phyloP scores from a whole-genome alignment of 192 early-diverging fungal species.

The Coemansia sp. region DNA sequence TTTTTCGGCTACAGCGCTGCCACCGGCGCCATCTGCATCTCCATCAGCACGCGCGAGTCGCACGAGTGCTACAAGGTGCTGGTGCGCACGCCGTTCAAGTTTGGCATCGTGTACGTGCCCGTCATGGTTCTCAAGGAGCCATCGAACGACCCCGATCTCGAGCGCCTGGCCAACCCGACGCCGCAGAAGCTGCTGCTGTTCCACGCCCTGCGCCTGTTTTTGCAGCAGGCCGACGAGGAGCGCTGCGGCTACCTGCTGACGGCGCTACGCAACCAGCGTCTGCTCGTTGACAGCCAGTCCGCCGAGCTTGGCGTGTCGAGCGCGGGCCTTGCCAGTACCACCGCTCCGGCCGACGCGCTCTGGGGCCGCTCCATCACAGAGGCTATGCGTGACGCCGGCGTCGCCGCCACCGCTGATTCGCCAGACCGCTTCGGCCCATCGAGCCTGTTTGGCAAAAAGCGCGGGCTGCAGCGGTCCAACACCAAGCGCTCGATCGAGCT shows the following conservation, averaged over 20 bases:
- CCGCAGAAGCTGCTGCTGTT: conserved; percentile 50
- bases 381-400: background rate
- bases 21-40: conserved; percentile 48
- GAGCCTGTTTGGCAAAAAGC: conserved; percentile 8
- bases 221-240: conserved; percentile 50
- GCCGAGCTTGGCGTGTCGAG: background rate
- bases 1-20: conserved; percentile 51
- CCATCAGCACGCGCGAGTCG: conserved; percentile 48
- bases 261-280: conserved; percentile 35
- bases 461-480: conserved; percentile 36
- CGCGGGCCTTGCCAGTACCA: background rate
- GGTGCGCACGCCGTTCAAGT: conserved; percentile 48
- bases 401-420: background rate
- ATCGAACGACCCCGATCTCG: conserved; percentile 43
- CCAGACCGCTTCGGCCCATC: background rate
- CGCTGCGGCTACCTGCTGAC: conserved; percentile 39
- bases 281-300: conserved; percentile 6
- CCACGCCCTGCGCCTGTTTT: conserved; percentile 46
- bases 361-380: conserved; percentile 13
- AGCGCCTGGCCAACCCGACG: conserved; percentile 41
- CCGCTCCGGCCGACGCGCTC: conserved; percentile 14
- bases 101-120: conserved; percentile 46
- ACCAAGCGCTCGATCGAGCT: conserved; percentile 48
- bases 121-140: conserved; percentile 45
- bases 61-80: conserved; percentile 51